A percentile compares a stretch with the other conserved stretches of the same genome.
These are phyloP conservation scores for Panellus pusillus DNA, from an alignment of 768 basidiomycete species.

Conservation along the genomic window DNA sequence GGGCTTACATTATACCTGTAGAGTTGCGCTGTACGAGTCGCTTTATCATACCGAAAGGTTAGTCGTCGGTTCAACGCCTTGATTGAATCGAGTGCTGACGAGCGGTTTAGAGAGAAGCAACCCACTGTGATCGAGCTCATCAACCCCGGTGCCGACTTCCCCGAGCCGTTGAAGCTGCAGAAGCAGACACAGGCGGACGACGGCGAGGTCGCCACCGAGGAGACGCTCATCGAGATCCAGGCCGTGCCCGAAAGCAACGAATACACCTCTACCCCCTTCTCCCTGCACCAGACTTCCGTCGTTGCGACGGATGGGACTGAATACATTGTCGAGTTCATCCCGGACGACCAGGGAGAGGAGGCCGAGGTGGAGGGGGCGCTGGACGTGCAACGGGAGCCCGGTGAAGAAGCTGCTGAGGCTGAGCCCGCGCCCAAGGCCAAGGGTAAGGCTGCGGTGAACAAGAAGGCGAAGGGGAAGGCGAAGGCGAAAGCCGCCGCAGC, in stretches of 20 bases:
- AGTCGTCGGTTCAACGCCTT: not conserved
- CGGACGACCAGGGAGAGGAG: not conserved
- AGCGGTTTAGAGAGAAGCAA: not conserved
- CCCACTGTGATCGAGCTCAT: not conserved
- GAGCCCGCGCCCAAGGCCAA: not conserved
- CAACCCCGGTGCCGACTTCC: slow-evolving; percentile 7
- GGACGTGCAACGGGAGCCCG: too few relatives aligned
- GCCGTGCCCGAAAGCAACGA: not conserved
- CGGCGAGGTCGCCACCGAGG: not conserved
- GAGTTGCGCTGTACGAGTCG: not conserved
- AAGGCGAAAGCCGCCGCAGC: not conserved
- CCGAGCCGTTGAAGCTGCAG: not conserved
- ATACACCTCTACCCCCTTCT: not conserved
- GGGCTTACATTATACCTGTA: not conserved
- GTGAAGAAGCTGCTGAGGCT: too few relatives aligned
- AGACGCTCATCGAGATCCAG: not conserved
- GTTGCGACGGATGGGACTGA: not conserved
- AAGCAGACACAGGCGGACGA: not conserved
- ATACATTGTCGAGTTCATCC: slow-evolving; percentile 7
- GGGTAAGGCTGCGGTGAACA: not conserved
- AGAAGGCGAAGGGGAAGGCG: not conserved
- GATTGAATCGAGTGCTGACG: not conserved
- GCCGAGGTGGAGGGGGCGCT: not conserved
- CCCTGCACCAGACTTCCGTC: not conserved
- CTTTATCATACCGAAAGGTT: not conserved